These are phyloP conservation scores for Xanthoceras sorbifolium DNA, from an alignment of 345 rosid species.

Conservation along the genomic window DNA sequence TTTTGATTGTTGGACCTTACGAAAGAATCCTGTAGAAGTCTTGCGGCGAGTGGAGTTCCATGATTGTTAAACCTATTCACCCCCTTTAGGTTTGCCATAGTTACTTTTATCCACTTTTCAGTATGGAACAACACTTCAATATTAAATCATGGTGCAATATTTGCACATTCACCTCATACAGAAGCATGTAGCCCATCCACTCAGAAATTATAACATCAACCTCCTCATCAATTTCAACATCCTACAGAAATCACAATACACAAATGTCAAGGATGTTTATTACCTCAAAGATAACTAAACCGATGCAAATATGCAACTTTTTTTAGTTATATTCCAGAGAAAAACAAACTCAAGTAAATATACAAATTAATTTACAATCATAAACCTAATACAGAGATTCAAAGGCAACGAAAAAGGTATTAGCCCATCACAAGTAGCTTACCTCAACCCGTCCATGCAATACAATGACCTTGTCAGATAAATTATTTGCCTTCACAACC, in stretches of 20 bases:
- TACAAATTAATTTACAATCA: background rate
- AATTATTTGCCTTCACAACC: slow-evolving; percentile 92
- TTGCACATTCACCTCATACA: slow-evolving; percentile 73
- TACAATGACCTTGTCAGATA: slow-evolving; percentile 78
- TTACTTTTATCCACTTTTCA: too few species aligned
- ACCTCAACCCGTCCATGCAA: slow-evolving; percentile 98
- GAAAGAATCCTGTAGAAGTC: too few species aligned
- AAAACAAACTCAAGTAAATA: background rate
- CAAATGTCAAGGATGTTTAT: background rate
- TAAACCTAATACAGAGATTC: background rate
- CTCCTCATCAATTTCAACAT: slow-evolving; percentile 90
- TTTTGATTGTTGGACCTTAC: too few species aligned
- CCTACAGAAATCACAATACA: slow-evolving; percentile 51
- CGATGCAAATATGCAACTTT: background rate
- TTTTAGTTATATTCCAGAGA: background rate
- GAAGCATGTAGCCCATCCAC: slow-evolving; percentile 99
- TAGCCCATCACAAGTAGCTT: slow-evolving; percentile 26
- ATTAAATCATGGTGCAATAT: slow-evolving; percentile 24
- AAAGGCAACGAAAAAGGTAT: background rate
- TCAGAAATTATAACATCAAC: slow-evolving; percentile 97
- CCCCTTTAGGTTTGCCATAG: too few species aligned
- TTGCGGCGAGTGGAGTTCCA: too few species aligned
- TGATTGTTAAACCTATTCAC: too few species aligned
- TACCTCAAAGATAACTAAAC: background rate
- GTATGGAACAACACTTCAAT: background rate